A percentile compares a stretch with the other conserved stretches of the same genome.
Conservation (phyloP, 169 alveolate genomes). For the Toxoplasma gondii region DNA sequence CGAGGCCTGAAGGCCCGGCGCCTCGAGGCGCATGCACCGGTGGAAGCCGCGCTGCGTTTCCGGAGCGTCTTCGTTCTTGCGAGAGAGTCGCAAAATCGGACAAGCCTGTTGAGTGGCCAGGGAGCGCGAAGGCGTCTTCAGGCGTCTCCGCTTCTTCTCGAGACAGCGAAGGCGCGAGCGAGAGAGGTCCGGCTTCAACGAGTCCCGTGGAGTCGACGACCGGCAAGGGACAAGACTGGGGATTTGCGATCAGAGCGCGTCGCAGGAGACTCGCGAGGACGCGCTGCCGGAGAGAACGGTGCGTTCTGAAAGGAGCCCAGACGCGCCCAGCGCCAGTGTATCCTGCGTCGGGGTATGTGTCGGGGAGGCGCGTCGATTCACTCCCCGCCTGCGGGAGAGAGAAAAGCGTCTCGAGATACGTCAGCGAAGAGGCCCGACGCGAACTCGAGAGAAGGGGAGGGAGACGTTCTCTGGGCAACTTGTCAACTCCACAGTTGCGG, state of each 20-base stretch:
- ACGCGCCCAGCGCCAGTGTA: too few relatives aligned
- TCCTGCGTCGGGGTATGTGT: too few relatives aligned
- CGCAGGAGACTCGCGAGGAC: neutral
- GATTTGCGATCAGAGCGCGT: neutral
- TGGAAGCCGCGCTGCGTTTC: too few relatives aligned
- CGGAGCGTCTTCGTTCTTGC: neutral
- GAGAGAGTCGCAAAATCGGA: neutral
- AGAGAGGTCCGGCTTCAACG: neutral
- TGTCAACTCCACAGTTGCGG: neutral
- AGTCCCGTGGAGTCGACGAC: neutral
- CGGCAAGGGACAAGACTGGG: neutral
- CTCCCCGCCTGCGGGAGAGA: neutral
- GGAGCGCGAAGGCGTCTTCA: neutral
- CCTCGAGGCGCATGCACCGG: too few relatives aligned
- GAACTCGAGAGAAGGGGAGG: neutral
- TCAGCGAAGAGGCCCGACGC: neutral
- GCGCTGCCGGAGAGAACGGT: neutral
- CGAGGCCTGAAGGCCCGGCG: too few relatives aligned
- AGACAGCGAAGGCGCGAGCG: neutral
- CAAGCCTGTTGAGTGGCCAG: neutral
- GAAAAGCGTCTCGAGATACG: neutral
- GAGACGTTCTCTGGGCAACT: neutral
- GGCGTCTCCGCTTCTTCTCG: neutral
- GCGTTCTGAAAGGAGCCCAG: too few relatives aligned
- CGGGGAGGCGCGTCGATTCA: too few relatives aligned